Evolutionary conservation across 2,329 filamentous ascomycete species (phyloP), one percentile per base, ranked within the genome.

Genomic region (Neoscytalidium dimidiatum): DNA sequence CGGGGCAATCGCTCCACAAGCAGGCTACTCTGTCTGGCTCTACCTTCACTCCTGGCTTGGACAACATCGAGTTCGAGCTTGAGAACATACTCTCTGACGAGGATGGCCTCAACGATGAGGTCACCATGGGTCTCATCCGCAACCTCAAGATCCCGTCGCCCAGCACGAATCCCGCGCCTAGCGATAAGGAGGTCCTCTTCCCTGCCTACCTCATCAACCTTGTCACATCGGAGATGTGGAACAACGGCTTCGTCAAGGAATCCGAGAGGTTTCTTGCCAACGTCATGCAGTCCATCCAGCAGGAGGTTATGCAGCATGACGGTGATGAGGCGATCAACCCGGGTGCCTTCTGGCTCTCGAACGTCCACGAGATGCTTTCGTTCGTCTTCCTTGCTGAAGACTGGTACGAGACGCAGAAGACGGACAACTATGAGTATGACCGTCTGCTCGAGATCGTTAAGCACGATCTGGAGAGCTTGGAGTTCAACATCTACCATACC

Each of bases 401-500:
- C 79, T 99, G 95, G 95, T 99, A 99, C 73, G 95, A 98, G 82
- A 92, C 94, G 65, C 95, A 99, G 79, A 99, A 99, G 87, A 95
- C 94, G 41, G 95, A 99, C 80, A 98, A 98, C 77, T 98, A 96
- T 77, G 95, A 99, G 82, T 99, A 99, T 73, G 95, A 99, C 80
- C 91, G 95, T 69, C 86, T 99, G 62, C 83, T 99, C 73, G 95
- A 99, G 80, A 98, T 99, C 77, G 95, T 99, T 77, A 99, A 99
- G 85, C 95, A 99, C 77, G 95, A 99, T 77, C 84, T 99, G 60
- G 95, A 99, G 82, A 97, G 92, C 79, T 85, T 99, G 68, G 95
- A 99, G 81, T 99, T 99, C 84, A 99, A 99, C 83, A 99, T 99
- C 73, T 99, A 99, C 81, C 95, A 99, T 81, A 99, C 95, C 28